Base-by-base conservation (phyloP, 306 rosid genomes). In the Luffa acutangula region DNA sequence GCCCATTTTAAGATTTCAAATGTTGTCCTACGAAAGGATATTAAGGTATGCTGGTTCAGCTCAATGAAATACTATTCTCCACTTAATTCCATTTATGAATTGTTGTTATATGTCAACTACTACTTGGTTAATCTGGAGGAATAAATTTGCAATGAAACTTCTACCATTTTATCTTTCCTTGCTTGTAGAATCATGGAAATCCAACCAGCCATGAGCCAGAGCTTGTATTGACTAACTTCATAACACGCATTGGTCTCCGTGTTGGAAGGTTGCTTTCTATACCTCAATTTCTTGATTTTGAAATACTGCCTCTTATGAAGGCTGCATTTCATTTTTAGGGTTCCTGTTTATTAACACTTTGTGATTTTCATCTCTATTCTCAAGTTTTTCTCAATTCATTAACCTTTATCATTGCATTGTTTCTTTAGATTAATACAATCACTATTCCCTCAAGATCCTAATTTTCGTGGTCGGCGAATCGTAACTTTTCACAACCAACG, bases 401-500 rank as follows among this genome's bases (percentile, higher is more conserved):
- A 54, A 39, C 11, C 42, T 64, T 70, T 14, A 37, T 87, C 39
- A 15, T 62, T 85, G 18, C 12, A 58, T 9, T 25, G 59, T 48
- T 80, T 82, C 71, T 43, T 67, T 83, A 95, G 99, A 85, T 80
- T 91, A 81, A 84, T 93, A 77, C 99, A 89, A 66, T 86, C 99
- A 69, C 84, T 95, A 82, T 95, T 95, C 82, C 97, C 96, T 0
- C 99, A 95, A 95, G 90, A 82, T 42, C 99, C 97, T 54, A 87
- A 95, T 56, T 91, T 93, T 70, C 93, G 83, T 81, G 97, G 97
- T 45, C 91, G 97, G 15, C 87, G 93, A 83, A 97, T 95, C 52
- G 97, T 87, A 15, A 95, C 99, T 45, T 93, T 95, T 78, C 99
- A 93, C 88, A 95, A 95, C 82, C 99, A 93, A 85, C 87, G 96